These are phyloP conservation scores for Cutaneotrichosporon curvatum DNA, from an alignment of 1,284 basidiomycete genomes.

Conservation along the genomic window DNA sequence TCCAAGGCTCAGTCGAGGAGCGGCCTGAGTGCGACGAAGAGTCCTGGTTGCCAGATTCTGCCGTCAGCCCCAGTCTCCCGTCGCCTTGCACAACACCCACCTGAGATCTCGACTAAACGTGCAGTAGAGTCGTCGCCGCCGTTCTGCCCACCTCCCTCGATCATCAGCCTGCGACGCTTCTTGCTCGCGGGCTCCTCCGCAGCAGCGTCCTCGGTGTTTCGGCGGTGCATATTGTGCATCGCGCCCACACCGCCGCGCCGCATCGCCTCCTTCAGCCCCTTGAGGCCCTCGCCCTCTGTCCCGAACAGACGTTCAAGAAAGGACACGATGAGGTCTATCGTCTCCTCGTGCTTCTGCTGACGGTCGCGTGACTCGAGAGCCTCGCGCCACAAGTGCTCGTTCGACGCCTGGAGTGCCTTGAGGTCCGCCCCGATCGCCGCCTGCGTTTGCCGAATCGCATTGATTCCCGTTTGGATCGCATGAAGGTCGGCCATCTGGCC, in stretches of 20 bases:
- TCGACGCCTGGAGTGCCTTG: constrained; percentile 77
- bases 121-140: constrained; percentile 15
- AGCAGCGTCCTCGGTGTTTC: constrained; percentile 24
- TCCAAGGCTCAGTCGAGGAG: constrained; percentile 14
- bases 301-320: constrained; percentile 93
- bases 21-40: no score
- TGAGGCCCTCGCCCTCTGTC: constrained; percentile 42
- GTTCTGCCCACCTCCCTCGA: constrained; percentile 26
- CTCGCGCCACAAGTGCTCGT: constrained; percentile 88
- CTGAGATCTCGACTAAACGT: constrained; percentile 32
- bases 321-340: constrained; percentile 90
- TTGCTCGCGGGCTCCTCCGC: constrained; percentile 21
- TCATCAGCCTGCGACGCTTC: constrained; percentile 41
- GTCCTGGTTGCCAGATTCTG: no score
- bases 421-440: constrained; percentile 80
- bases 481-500: constrained; percentile 33
- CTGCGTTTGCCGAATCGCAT: constrained; percentile 86
- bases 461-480: constrained; percentile 59
- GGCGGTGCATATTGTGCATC: constrained; percentile 3
- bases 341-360: constrained; percentile 88
- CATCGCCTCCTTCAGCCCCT: constrained; percentile 40
- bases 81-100: constrained; percentile 18
- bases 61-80: no score
- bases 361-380: constrained; percentile 69
- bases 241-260: constrained; percentile 24